Evolutionary conservation across 768 basidiomycete species (phyloP).

Genomic region (Sarcodon aspratus): DNA sequence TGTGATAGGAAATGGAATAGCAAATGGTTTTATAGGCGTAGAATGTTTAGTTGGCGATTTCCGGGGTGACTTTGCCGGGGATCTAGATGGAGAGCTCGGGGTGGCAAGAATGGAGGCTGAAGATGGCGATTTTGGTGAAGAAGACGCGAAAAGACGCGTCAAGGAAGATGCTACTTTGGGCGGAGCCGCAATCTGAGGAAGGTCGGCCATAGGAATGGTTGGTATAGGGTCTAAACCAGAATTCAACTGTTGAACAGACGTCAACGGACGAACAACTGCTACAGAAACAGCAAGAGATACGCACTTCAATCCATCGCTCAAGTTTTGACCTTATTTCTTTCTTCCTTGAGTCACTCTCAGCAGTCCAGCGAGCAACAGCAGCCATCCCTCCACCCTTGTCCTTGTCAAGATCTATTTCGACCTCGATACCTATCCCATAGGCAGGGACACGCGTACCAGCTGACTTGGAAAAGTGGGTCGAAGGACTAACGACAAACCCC

Average conservation of each 20-base stretch:
- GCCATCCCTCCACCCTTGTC: conserved; percentile 78
- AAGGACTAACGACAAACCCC: conserved; percentile 65
- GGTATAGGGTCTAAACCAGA: conserved; percentile 31
- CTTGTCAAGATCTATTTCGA: conserved; percentile 77
- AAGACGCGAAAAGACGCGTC: conserved; percentile 60
- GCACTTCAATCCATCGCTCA: conserved; percentile 51
- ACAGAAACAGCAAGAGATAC: conserved; percentile 6
- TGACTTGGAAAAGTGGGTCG: conserved; percentile 60
- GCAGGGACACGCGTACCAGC: conserved; percentile 61
- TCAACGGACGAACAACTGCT: not conserved
- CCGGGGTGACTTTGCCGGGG: conserved; percentile 17
- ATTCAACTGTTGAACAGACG: conserved; percentile 36
- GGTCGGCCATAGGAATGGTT: conserved; percentile 48
- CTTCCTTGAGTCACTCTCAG: conserved; percentile 50
- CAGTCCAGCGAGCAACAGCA: conserved; percentile 81
- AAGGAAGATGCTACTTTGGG: conserved; percentile 49
- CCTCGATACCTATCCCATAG: conserved; percentile 81
- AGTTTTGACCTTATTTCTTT: conserved; percentile 48
- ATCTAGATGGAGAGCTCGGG: conserved; percentile 26
- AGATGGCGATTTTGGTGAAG: conserved; percentile 48
- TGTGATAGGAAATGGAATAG: conserved; percentile 38
- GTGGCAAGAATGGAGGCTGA: conserved; percentile 19
- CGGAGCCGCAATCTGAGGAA: conserved; percentile 44
- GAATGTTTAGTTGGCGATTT: conserved; percentile 21
- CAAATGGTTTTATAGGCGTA: conserved; percentile 22